phyloP scores from a whole-genome alignment of 2,329 filamentous ascomycete genomes.

The Aspergillus ochraceoroseus region DNA sequence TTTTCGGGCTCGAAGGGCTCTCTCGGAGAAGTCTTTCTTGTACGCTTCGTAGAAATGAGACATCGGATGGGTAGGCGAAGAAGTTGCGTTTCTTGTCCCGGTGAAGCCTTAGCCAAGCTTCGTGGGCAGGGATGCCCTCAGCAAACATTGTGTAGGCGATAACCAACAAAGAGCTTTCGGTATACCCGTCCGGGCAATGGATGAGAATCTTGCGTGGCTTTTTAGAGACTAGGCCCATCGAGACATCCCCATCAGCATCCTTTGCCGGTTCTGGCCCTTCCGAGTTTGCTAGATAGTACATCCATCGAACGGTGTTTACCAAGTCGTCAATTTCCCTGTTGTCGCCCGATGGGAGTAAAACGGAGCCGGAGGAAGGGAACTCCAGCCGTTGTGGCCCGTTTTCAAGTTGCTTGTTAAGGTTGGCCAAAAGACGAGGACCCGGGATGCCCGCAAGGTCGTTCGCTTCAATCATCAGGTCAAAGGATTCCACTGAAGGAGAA shows the following conservation, averaged over 20 bases:
- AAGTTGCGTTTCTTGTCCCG: constrained; percentile 79
- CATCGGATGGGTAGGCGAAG: constrained; percentile 91
- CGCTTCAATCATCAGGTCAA: constrained; percentile 82
- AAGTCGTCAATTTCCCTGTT: constrained; percentile 78
- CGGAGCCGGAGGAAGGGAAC: constrained; percentile 92
- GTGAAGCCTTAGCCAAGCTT: constrained; percentile 85
- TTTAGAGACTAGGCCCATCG: constrained; percentile 44
- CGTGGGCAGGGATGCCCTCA: constrained; percentile 70
- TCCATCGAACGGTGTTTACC: constrained; percentile 82
- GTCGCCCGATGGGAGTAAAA: constrained; percentile 77
- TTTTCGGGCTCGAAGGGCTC: constrained; percentile 31
- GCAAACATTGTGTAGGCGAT: constrained; percentile 93
- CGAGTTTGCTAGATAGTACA: constrained; percentile 75
- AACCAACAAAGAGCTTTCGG: constrained; percentile 81
- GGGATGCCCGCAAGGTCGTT: constrained; percentile 75
- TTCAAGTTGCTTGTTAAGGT: constrained; percentile 55
- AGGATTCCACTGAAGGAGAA: constrained; percentile 53
- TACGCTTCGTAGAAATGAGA: constrained; percentile 71
- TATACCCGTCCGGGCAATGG: constrained; percentile 94
- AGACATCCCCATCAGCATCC: constrained; percentile 54
- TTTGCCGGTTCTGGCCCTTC: constrained; percentile 35
- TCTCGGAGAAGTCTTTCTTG: constrained; percentile 66
- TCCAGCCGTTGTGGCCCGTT: constrained; percentile 59
- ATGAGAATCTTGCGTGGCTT: constrained; percentile 69
- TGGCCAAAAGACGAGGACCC: constrained; percentile 61